Base-by-base conservation (phyloP, 164 flowering plant species). In the Stephania yunnanensis region DNA sequence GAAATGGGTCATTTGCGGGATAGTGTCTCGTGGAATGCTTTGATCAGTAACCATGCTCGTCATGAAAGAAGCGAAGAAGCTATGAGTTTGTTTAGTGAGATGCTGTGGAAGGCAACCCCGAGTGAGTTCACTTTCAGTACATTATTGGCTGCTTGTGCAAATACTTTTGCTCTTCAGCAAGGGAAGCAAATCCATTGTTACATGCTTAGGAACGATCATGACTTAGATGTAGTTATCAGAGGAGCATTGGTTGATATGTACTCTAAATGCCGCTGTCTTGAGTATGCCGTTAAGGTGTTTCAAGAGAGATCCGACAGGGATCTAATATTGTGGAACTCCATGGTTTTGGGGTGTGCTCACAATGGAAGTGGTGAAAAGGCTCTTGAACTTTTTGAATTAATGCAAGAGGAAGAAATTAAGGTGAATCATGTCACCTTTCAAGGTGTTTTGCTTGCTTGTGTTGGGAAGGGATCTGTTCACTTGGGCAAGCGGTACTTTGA, bases 171-270 rank as follows among this genome's bases (percentile, higher is more conserved):
- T 7, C 86, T 86, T 58, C 75, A 80, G 19, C 80, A 77, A 48
- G 92, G 92, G 7, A 91, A 83, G 79, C 87, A 89, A 79, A 84
- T 88, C 22, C 91, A 90, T 82, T 85, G 83, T 10, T 87, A 85
- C 77, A 85, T 87, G 87, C 80, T 89, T 11, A 83, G 90, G 73
- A 86, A 86, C 69, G 78, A 77, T 44, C 85, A 83, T 72, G 77
- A 82, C 67, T 79, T 81, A 2, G 88, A 87, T 80, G 68, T 77
- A 44, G 87, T 88, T 22, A 69, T 82, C 9, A 77, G 72, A 53
- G 87, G 87, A 72, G 86, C 90, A 46, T 73, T 89, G 70, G 83
- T 89, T 64, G 88, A 89, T 81, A 87, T 87, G 91, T 89, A 87
- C 73, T 85, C 87, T 10, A 86, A 85, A 82, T 88, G 91, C 68